Evolutionary conservation across 305 asterid genomes (phyloP).

Genomic region (Coffea humblotiana): DNA sequence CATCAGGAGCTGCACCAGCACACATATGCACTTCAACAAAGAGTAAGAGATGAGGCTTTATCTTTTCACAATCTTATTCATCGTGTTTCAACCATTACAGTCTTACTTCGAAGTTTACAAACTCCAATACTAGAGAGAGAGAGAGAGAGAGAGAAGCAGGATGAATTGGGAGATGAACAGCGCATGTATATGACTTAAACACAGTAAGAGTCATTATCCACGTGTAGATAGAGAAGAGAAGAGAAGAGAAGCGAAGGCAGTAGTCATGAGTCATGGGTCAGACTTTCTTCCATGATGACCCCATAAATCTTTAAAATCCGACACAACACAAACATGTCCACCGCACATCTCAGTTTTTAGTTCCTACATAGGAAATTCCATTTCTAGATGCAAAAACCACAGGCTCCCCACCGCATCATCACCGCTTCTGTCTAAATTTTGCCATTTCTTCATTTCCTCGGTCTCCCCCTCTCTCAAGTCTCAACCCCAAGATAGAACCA

Average conservation of each 20-base stretch:
- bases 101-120: not conserved
- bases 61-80: not conserved
- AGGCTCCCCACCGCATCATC: conserved; percentile 19
- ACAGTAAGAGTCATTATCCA: conserved; percentile 27
- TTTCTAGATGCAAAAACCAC: conserved; percentile 12
- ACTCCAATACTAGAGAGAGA: conserved; percentile 1
- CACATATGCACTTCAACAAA: conserved; percentile 19
- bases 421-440: conserved; percentile 14
- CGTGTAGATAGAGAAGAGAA: conserved; percentile 7
- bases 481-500: not conserved
- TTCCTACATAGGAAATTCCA: conserved; percentile 22
- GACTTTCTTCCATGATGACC: conserved; percentile 1
- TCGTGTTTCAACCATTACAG: not conserved
- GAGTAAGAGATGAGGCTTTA: conserved; percentile 27
- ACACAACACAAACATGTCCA: conserved; percentile 25
- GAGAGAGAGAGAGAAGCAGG: not conserved
- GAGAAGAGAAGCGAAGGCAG: not conserved
- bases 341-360: not conserved
- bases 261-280: not conserved
- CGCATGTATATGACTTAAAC: conserved; percentile 4
- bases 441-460: conserved; percentile 2
- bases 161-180: not conserved
- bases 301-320: conserved; percentile 12
- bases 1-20: conserved; percentile 20
- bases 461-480: not conserved